Percentiles rank a stretch among this genome's conserved stretches.
phyloP scores from a whole-genome alignment of 805 yeast species.

The Kazachstania viticola region DNA sequence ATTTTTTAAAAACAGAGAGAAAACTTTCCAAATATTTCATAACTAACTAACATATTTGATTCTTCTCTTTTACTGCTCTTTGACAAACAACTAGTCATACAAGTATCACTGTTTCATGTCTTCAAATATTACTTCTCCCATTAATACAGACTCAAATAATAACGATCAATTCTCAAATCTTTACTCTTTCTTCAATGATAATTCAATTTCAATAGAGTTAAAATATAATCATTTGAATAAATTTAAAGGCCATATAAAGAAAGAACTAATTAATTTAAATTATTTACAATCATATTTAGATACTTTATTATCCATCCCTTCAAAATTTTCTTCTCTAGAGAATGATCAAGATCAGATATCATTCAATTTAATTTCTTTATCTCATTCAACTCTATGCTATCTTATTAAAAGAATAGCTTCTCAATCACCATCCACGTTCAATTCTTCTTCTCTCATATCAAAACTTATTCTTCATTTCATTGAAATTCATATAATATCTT shows the following conservation, averaged over 20 bases:
- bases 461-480: conserved; percentile 8
- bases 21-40: too few relatives aligned
- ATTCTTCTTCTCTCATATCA: conserved; percentile 2
- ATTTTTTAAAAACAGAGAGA: too few relatives aligned
- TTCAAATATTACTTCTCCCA: too few relatives aligned
- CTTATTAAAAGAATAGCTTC: conserved; percentile 33
- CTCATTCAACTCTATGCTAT: conserved; percentile 36
- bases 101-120: too few relatives aligned
- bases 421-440: conserved; percentile 23
- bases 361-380: conserved; percentile 9
- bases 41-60: too few relatives aligned
- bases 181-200: conserved; percentile 1
- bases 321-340: neutral
- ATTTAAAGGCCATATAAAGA: conserved; percentile 28
- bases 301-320: conserved; percentile 10
- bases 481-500: conserved; percentile 1
- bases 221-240: conserved; percentile 13
- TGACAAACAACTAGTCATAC: too few relatives aligned
- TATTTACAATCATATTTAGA: conserved; percentile 17
- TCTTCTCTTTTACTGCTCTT: too few relatives aligned
- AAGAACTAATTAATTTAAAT: conserved; percentile 20
- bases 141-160: too few relatives aligned
- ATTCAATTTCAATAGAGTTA: conserved; percentile 5
- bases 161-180: conserved; percentile 1
- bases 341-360: too few relatives aligned